Evolutionary conservation across 1,284 basidiomycete genomes (phyloP).

Genomic region (Apiotrichum veenhuisii): DNA sequence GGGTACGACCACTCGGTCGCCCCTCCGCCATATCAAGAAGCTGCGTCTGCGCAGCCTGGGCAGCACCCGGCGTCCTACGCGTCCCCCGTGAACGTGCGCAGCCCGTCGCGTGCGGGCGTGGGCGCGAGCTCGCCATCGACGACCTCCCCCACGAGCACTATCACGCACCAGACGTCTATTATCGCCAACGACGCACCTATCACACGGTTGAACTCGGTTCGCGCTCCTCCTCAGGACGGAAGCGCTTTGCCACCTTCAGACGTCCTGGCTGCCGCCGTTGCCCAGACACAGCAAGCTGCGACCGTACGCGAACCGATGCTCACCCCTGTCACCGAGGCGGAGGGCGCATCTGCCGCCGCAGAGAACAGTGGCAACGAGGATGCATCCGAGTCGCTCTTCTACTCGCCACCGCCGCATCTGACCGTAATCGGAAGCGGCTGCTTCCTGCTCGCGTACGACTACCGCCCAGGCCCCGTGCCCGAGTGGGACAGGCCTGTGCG

Average conservation of each 20-base stretch:
- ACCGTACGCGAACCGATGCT: not conserved
- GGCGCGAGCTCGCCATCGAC: not conserved
- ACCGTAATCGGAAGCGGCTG: conserved; percentile 1
- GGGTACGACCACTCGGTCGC: not conserved
- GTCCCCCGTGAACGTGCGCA: not conserved
- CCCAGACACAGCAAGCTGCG: not conserved
- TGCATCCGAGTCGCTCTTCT: not conserved
- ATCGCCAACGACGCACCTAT: not conserved
- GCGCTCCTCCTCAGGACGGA: not conserved
- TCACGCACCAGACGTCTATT: not conserved
- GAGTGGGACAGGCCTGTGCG: conserved; percentile 1
- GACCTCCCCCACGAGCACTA: not conserved
- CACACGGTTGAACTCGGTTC: not conserved
- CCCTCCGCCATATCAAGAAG: not conserved
- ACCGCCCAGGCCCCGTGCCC: not conserved
- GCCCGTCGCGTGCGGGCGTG: not conserved
- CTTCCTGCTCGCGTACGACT: not conserved
- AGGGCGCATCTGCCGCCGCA: too few relatives aligned
- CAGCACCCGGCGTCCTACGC: not conserved
- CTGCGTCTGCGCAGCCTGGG: not conserved
- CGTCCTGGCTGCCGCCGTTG: not conserved
- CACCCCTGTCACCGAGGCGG: not conserved
- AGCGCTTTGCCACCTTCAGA: not conserved
- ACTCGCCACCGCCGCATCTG: not conserved
- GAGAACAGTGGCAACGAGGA: not conserved